Evolutionary conservation across 2,329 filamentous ascomycete species (phyloP), one percentile per base, ranked within the genome.

Genomic region (Rhynchosporium graminicola): DNA sequence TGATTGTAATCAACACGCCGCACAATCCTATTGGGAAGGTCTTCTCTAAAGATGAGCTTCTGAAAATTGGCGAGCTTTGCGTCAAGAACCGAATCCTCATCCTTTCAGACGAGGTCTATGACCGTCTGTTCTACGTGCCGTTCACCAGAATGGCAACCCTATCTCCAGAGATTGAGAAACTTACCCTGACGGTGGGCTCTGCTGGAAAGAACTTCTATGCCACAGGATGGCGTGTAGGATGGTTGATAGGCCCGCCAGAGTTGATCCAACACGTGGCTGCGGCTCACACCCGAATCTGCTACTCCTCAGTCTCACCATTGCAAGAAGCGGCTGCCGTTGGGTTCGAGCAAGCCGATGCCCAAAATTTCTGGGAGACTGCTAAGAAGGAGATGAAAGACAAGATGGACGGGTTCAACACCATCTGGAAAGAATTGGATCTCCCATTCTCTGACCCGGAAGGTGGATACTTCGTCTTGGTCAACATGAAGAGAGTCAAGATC

Each of bases 161-260:
- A 20, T 96, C 92, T 0, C 92, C 93, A 0, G 92, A 97, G 75
- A 87, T 98, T 57, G 92, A 92, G 70, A 86, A 86, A 63, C 83
- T 96, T 68, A 98, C 95, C 4, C 78, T 99, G 55, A 98, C 95
- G 0, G 95, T 99, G 36, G 95, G 95, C 26, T 97, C 92, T 0
- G 95, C 92, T 0, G 95, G 95, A 71, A 99, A 99, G 83, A 96
- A 95, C 80, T 99, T 99, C 77, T 98, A 98, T 74, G 92, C 91
- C 61, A 99, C 95, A 0, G 95, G 95, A 54, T 99, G 95, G 95
- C 88, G 95, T 62, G 93, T 98, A 4, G 85, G 95, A 60, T 99
- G 94, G 87, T 81, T 99, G 43, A 95, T 98, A 73, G 95, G 95
- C 0, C 92, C 91, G 0, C 85, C 91, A 59, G 85, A 97, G 65